Evolutionary conservation across 2,329 filamentous ascomycete genomes (phyloP).

Genomic region (Monosporascus sp.): DNA sequence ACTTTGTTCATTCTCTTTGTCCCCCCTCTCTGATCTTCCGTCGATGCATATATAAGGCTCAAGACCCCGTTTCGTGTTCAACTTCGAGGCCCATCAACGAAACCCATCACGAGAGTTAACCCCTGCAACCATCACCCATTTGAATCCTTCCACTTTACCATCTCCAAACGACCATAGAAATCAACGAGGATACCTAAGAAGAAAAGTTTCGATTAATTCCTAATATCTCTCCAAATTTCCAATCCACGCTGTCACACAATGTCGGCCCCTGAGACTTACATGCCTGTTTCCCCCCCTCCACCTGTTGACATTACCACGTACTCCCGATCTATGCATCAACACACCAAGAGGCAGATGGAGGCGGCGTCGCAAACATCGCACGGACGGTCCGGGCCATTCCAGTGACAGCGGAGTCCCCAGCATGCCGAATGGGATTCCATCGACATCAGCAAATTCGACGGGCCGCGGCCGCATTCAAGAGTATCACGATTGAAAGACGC

Average conservation of each 20-base stretch:
- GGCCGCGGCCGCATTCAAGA: conserved; percentile 15
- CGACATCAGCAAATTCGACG: conserved; percentile 8
- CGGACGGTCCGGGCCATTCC: conserved; percentile 20
- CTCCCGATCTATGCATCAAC: conserved; percentile 56
- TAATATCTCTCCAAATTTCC: neutral
- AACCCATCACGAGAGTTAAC: no score
- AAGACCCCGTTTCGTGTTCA: no score
- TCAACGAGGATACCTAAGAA: neutral
- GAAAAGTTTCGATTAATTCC: neutral
- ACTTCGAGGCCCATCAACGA: no score
- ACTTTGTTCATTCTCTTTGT: neutral
- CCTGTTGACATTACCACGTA: conserved; percentile 38
- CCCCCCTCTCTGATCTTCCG: conserved; percentile 11
- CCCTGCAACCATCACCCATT: no score
- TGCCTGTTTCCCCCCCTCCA: conserved; percentile 21
- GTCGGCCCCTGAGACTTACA: conserved; percentile 21
- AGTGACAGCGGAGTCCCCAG: conserved; percentile 8
- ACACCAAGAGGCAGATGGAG: conserved; percentile 64
- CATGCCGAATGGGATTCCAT: conserved; percentile 22
- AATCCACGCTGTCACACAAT: conserved; percentile 11
- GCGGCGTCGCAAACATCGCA: conserved; percentile 42
- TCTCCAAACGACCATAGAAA: no score
- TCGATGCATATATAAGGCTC: neutral
- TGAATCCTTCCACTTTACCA: no score
- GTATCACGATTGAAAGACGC: conserved; percentile 20